Conservation (phyloP, 306 rosid genomes). For the Ziziphus jujuba region DNA sequence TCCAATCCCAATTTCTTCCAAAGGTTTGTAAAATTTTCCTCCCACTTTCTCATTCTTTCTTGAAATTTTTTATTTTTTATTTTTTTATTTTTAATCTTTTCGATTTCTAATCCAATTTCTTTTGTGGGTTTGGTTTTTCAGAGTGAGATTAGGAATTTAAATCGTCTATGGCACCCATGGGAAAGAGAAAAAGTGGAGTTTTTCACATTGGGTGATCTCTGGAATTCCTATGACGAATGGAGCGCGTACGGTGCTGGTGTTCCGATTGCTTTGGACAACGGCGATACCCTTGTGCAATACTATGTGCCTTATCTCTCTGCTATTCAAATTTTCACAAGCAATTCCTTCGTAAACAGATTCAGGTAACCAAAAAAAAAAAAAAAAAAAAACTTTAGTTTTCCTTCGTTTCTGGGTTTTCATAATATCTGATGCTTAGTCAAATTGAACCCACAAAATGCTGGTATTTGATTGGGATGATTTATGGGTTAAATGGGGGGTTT, state of each 20-base stretch:
- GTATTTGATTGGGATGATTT: neutral
- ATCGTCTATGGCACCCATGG: constrained; percentile 90
- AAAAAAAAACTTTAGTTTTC: too few species aligned
- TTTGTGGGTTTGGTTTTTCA: constrained; percentile 13
- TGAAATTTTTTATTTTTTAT: too few species aligned
- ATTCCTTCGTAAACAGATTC: constrained; percentile 41
- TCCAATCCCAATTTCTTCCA: constrained; percentile 67
- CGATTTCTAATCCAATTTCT: too few species aligned
- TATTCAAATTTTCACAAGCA: constrained; percentile 85
- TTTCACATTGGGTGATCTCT: constrained; percentile 76
- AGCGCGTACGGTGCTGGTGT: constrained; percentile 98
- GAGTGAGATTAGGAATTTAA: constrained; percentile 77
- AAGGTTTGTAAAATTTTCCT: constrained; percentile 41
- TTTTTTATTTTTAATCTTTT: too few species aligned
- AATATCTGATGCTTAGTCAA: neutral
- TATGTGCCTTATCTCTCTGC: constrained; percentile 98
- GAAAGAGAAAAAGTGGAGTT: constrained; percentile 82
- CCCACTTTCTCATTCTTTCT: neutral
- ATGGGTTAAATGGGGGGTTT: too few species aligned
- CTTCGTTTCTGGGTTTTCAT: neutral
- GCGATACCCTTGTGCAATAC: constrained; percentile 85
- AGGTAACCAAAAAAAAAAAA: too few species aligned
- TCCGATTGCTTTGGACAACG: constrained; percentile 56
- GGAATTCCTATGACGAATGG: constrained; percentile 88
- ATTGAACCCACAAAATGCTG: neutral